Percentiles rank a stretch among this genome's conserved stretches.
Evolutionary conservation across 2,329 filamentous ascomycete genomes (phyloP).

Genomic region (Colletotrichum lupini): DNA sequence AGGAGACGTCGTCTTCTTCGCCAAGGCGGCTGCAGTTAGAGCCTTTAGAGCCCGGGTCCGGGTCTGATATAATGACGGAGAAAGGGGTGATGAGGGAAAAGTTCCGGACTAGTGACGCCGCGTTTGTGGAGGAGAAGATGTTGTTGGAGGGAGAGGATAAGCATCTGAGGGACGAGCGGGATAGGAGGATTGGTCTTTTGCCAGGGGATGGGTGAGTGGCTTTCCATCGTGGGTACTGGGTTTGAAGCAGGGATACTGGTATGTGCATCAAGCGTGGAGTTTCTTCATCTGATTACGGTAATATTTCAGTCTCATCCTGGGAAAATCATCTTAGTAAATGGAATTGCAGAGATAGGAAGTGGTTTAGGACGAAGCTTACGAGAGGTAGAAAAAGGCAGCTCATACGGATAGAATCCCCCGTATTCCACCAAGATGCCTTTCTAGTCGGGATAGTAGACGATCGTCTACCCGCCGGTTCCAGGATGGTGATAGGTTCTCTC

Average conservation of each 20-base stretch:
- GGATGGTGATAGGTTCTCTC: too few species aligned
- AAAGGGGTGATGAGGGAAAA: constrained; percentile 47
- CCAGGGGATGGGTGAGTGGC: neutral
- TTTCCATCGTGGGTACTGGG: neutral
- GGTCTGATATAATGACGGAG: constrained; percentile 38
- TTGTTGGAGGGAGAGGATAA: constrained; percentile 48
- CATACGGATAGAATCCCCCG: too few species aligned
- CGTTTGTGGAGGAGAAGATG: constrained; percentile 53
- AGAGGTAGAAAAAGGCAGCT: too few species aligned
- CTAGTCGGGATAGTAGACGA: too few species aligned
- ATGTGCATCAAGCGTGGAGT: neutral
- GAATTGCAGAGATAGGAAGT: too few species aligned
- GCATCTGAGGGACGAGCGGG: constrained; percentile 47
- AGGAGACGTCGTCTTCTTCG: neutral
- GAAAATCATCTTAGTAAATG: too few species aligned
- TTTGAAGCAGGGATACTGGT: neutral
- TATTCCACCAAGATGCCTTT: too few species aligned
- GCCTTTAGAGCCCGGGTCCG: constrained; percentile 23
- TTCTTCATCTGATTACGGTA: too few species aligned
- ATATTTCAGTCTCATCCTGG: too few species aligned
- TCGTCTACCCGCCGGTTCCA: too few species aligned
- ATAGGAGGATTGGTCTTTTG: constrained; percentile 34
- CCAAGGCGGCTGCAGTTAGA: neutral
- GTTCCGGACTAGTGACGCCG: constrained; percentile 49
- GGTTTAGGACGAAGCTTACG: too few species aligned